Evolutionary conservation across 176 grass and related monocot genomes (phyloP), one percentile per base, ranked within the genome.

Genomic region (Panicum miliaceum): DNA sequence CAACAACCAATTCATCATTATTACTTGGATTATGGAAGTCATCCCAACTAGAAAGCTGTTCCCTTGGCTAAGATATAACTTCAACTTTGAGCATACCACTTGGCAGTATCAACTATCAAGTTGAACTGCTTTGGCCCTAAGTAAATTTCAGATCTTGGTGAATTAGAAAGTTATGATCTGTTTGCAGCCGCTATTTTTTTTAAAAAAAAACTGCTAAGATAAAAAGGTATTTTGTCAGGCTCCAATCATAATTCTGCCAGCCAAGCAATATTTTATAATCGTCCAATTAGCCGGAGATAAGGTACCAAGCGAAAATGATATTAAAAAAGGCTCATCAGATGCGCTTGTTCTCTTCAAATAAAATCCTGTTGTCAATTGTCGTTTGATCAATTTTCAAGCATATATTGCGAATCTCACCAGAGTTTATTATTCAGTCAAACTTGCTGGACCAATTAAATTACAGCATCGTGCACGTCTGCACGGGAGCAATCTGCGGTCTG

Each of bases 171-270:
- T 38, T 51, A 7, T 80, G 7, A 25, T 80, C 19, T 25, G 66
- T 15, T 29, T 51, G 6, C 23, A 71, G n/a, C 57, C 9, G 57
- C 47, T n/a, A n/a, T n/a, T n/a, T n/a, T n/a, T n/a, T n/a, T n/a
- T n/a, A n/a, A n/a, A 27, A 50, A 29, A 23, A n/a, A 22, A 75
- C 12, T 15, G 10, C 9, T 13, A 43, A 69, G 19, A 13, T 11
- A 6, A 76, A 58, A 8, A 40, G 13, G 7, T 58, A 13, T 59
- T 36, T 57, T 37, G 25, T 58, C 65, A 4, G 45, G 27, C 65
- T 54, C 36, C 36, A 81, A 57, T 9, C 26, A 81, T 6, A 65
- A 74, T 54, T 81, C 25, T 81, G 47, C 59, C 36, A 81, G 25
- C 7, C 4, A 70, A 11, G 22, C 5, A 40, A 79, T 22, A 40